Conservation (phyloP, 495 filamentous ascomycete species). For the Lasiosphaeris hirsuta region DNA sequence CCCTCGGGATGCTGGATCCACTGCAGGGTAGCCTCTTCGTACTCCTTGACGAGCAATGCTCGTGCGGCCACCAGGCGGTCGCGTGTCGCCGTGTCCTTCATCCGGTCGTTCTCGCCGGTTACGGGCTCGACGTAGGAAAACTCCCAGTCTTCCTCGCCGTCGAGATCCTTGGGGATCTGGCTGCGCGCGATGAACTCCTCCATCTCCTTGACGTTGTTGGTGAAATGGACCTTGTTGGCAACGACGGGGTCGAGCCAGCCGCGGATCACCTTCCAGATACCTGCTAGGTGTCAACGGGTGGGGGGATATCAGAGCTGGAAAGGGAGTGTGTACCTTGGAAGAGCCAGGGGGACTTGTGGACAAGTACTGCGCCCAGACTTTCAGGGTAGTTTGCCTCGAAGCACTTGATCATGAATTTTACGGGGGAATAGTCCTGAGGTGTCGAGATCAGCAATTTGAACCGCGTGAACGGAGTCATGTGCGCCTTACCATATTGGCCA, state of each 20-base stretch:
- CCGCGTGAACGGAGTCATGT: neutral
- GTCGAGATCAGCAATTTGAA: constrained; percentile 16
- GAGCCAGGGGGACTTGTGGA: constrained; percentile 95
- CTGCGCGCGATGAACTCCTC: constrained; percentile 66
- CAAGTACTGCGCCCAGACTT: constrained; percentile 83
- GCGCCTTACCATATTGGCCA: constrained; percentile 83
- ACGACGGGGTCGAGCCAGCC: constrained; percentile 98
- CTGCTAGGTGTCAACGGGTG: constrained; percentile 30
- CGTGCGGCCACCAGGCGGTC: constrained; percentile 58
- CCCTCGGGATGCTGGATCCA: constrained; percentile 58
- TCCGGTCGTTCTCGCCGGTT: constrained; percentile 64
- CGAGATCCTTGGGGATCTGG: constrained; percentile 75
- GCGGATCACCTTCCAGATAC: constrained; percentile 84
- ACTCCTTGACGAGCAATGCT: constrained; percentile 59
- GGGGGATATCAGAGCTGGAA: neutral
- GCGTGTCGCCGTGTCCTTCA: constrained; percentile 64
- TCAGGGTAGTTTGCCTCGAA: constrained; percentile 99
- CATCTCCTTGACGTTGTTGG: constrained; percentile 75
- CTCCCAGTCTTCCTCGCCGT: constrained; percentile 75
- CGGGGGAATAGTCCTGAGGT: constrained; percentile 80
- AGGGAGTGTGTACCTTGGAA: constrained; percentile 68
- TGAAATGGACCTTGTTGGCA: constrained; percentile 92
- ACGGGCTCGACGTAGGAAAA: constrained; percentile 78
- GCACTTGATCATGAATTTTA: constrained; percentile 99
- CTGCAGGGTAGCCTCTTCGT: constrained; percentile 64